Conservation (phyloP, 192 early-diverging fungal genomes). For the Entomortierella chlamydospora region DNA sequence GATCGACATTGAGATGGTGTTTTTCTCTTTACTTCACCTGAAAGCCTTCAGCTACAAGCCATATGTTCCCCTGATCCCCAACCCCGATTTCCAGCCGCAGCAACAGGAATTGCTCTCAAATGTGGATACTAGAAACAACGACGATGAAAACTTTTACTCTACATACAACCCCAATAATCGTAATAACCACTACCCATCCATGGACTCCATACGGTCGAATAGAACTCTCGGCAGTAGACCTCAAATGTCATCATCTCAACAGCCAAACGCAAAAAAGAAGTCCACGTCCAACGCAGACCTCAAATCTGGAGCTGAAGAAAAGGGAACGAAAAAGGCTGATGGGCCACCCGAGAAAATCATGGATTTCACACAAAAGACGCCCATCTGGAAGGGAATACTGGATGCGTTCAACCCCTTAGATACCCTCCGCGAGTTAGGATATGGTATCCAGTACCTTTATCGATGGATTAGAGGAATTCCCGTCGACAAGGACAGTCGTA, state of each 20-base stretch:
- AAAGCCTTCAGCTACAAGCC: slow-evolving; percentile 52
- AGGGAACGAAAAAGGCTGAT: slow-evolving; percentile 9
- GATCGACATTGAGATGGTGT: slow-evolving; percentile 55
- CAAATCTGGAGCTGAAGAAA: background rate
- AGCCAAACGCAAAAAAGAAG: background rate
- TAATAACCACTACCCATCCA: background rate
- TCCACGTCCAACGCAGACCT: background rate
- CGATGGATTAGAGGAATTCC: slow-evolving; percentile 46
- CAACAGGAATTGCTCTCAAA: slow-evolving; percentile 1
- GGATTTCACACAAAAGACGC: slow-evolving; percentile 45
- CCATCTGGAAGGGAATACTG: slow-evolving; percentile 41
- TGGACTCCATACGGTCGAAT: slow-evolving; percentile 3
- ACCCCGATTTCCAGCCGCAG: slow-evolving; percentile 20
- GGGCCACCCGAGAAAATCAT: slow-evolving; percentile 28
- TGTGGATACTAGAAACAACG: slow-evolving; percentile 1
- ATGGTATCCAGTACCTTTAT: slow-evolving; percentile 46
- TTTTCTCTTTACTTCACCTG: slow-evolving; percentile 50
- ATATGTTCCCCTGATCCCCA: slow-evolving; percentile 36
- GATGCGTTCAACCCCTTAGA: slow-evolving; percentile 56
- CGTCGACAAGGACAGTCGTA: slow-evolving; percentile 48
- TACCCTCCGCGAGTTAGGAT: slow-evolving; percentile 36
- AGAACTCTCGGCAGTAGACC: background rate
- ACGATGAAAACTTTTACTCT: background rate
- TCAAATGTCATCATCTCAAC: background rate
- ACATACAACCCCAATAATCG: background rate